Evolutionary conservation across 1,139 yeast genomes (phyloP), one percentile per base, ranked within the genome.

Genomic region (Hemisphaericaspora subhashii): DNA sequence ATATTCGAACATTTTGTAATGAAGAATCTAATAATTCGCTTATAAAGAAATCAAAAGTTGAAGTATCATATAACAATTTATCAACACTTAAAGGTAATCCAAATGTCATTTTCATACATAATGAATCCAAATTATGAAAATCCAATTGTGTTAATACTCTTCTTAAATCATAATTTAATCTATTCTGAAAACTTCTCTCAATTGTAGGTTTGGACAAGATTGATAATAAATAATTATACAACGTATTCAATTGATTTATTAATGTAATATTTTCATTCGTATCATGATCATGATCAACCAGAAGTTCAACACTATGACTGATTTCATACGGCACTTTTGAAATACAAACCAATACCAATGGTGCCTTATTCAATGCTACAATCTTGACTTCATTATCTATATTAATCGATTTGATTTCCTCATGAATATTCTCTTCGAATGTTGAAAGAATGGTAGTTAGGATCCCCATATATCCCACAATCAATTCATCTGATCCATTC

Each of bases 161-260:
- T 22, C 97, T 66, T 32, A 92, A 63, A 55, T 92, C 98, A 53
- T 86, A 89, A 53, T 87, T 87, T 56, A 85, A 83, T 42, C 95
- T 69, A 47, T 79, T 78, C 38, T 72, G 69, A 55, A 86, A 90
- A 33, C 84, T 80, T 47, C 80, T 79, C 12, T 74, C 67, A 28
- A 92, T 79, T 43, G 85, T 83, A 0, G 89, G 83, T 52, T 81
- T 80, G 7, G 96, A 86, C 36, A 92, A 63, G 0, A 94, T 84
- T 0, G 95, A 81, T 13, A 90, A 58, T n/a, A 92, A 60, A 55
- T 87, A 94, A 37, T 85, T 79, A 60, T 89, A 84, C 20, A 92
- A 55, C n/a, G 83, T 72, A 37, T 81, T 81, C 39, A 92, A 67
- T 53, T 92, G 97, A 21, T 77, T 74, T 22, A 72, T 58, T 33